Percentiles rank a stretch among this genome's conserved stretches.
These are phyloP conservation scores for Paraphoma chrysanthemicola DNA, from an alignment of 2,329 filamentous ascomycete species.

Conservation along the genomic window DNA sequence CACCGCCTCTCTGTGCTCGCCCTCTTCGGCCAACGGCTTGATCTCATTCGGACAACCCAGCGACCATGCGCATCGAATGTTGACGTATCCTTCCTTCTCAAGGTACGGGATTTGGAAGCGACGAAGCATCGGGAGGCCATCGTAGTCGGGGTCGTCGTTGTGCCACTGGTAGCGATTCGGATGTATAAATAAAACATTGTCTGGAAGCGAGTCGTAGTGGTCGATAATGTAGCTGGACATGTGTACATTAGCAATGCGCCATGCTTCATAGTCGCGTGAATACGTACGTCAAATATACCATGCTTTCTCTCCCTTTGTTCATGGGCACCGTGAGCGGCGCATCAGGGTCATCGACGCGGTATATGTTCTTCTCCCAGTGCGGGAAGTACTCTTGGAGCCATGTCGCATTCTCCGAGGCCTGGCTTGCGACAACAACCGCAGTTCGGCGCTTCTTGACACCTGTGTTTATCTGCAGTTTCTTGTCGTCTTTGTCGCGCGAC, in stretches of 20 bases:
- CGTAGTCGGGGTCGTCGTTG: slow-evolving; percentile 61
- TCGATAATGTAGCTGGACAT: slow-evolving; percentile 49
- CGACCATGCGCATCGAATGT: slow-evolving; percentile 61
- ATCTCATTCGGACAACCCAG: slow-evolving; percentile 61
- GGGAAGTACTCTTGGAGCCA: slow-evolving; percentile 50
- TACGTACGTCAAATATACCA: slow-evolving; percentile 58
- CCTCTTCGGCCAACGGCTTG: slow-evolving; percentile 51
- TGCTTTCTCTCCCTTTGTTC: slow-evolving; percentile 58
- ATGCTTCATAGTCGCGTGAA: not conserved
- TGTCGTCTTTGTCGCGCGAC: slow-evolving; percentile 13
- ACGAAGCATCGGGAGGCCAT: slow-evolving; percentile 57
- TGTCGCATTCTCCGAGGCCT: slow-evolving; percentile 47
- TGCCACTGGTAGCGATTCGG: slow-evolving; percentile 56
- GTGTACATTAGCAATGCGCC: slow-evolving; percentile 6
- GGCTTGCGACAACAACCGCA: slow-evolving; percentile 49
- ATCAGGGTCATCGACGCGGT: slow-evolving; percentile 50
- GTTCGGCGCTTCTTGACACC: slow-evolving; percentile 26
- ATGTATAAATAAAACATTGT: slow-evolving; percentile 52
- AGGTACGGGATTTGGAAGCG: slow-evolving; percentile 59
- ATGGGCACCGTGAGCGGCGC: slow-evolving; percentile 51
- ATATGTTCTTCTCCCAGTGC: slow-evolving; percentile 50
- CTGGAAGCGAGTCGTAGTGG: slow-evolving; percentile 49
- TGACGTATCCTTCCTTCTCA: slow-evolving; percentile 59
- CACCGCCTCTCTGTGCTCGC: slow-evolving; percentile 51
- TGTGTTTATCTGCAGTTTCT: slow-evolving; percentile 18